Base-by-base conservation (phyloP, 257 asterid genomes). In the Gentiana straminea region DNA sequence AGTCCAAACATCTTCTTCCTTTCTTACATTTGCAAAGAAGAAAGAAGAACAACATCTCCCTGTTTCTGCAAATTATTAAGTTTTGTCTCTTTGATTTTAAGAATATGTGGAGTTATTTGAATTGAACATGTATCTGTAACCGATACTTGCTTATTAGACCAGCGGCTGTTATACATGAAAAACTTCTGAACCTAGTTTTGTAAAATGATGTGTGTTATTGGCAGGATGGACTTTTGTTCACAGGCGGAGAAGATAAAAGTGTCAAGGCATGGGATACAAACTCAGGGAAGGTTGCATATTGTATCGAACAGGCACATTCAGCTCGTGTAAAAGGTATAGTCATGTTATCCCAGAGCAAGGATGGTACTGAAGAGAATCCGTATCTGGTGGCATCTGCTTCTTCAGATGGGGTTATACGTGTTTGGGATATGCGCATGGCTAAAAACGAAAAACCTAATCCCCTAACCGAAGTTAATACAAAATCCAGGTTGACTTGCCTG, bases 401-500 rank as follows among this genome's bases (percentile, higher is more conserved):
- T 2, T 84, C 98, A 2, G 98, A 91, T 73, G 98, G 98, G 35
- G 80, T 84, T 36, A 77, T 91, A 46, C 88, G 98, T 4, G 75
- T 84, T 66, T 91, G 98, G 98, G 98, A 91, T 71, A 68, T 78
- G 77, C 85, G 98, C 13, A 81, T 76, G 89, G 73, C 73, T 50
- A 57, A 32, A 46, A 69, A 68, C 46, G 84, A 69, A 54, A 72
- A 72, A 71, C 60, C 89, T 33, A 75, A 35, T 51, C 98, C 95
- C 24, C 38, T 87, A 50, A 64, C 84, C 32, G 94, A 84, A 76
- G 75, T 75, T 63, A 74, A 87, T 64, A 91, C 96, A 49, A 87
- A 70, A 72, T 91, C 98, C 68, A 79, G 98, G 75, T 75, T 91
- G 34, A 91, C 98, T 58, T 91, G 98, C 75, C 96, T 91, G 57